These are phyloP conservation scores for Boletus patriciae DNA, from an alignment of 768 basidiomycete genomes.

Conservation along the genomic window DNA sequence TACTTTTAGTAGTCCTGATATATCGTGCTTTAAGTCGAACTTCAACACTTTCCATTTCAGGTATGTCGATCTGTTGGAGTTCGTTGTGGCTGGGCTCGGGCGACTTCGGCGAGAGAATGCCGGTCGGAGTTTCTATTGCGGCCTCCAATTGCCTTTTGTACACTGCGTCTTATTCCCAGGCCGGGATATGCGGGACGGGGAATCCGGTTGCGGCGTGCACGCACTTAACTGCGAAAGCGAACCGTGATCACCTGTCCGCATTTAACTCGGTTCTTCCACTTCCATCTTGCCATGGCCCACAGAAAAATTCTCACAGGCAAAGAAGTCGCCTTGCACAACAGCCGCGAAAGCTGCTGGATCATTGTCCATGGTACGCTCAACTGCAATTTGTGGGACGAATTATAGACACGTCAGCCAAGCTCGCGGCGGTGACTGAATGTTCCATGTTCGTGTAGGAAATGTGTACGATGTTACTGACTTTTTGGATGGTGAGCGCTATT, in stretches of 20 bases:
- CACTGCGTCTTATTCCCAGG: not conserved
- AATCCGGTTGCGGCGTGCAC: not conserved
- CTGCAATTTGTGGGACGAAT: not conserved
- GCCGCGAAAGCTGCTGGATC: slow-evolving; percentile 72
- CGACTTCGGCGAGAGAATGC: not conserved
- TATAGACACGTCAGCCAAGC: not conserved
- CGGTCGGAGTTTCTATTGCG: slow-evolving; percentile 7
- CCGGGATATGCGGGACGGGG: slow-evolving; percentile 4
- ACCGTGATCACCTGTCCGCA: not conserved
- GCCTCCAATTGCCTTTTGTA: too few species aligned
- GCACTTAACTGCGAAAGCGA: not conserved
- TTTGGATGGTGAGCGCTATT: slow-evolving; percentile 53
- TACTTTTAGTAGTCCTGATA: not conserved
- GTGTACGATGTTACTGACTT: slow-evolving; percentile 82
- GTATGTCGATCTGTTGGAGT: slow-evolving; percentile 3
- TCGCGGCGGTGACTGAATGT: not conserved
- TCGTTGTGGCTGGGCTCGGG: not conserved
- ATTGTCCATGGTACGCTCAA: slow-evolving; percentile 69
- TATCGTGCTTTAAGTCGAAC: not conserved
- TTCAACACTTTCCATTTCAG: slow-evolving; percentile 10
- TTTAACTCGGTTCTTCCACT: not conserved
- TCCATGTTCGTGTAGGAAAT: slow-evolving; percentile 45
- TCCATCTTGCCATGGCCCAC: slow-evolving; percentile 12
- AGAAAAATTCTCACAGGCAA: slow-evolving; percentile 40
- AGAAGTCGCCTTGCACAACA: slow-evolving; percentile 56